phyloP scores from a whole-genome alignment of 495 filamentous ascomycete species.

The Aspergillus heteromorphus region DNA sequence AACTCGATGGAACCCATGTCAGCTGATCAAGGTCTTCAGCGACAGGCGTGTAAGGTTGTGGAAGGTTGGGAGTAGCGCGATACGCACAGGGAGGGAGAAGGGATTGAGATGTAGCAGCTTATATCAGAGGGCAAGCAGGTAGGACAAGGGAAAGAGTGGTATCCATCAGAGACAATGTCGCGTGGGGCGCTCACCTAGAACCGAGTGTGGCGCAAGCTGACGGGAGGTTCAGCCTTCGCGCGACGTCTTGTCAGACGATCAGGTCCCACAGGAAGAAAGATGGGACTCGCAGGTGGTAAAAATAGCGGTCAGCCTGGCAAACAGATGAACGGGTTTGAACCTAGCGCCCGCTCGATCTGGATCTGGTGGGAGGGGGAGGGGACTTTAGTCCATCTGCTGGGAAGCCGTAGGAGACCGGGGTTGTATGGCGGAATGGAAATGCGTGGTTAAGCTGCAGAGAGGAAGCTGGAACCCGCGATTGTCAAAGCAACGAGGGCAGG shows the following conservation, averaged over 20 bases:
- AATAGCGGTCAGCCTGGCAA: constrained; percentile 22
- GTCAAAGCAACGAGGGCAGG: constrained; percentile 7
- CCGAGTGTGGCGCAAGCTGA: constrained; percentile 50
- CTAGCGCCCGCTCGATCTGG: constrained; percentile 8
- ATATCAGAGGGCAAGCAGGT: background rate
- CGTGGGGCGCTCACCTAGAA: constrained; percentile 43
- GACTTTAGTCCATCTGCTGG: constrained; percentile 18
- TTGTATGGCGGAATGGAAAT: constrained; percentile 11
- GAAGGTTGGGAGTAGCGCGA: constrained; percentile 18
- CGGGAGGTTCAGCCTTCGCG: constrained; percentile 36
- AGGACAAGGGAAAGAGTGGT: constrained; percentile 4
- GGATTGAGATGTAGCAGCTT: background rate
- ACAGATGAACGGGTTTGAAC: constrained; percentile 5
- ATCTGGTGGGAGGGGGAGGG: constrained; percentile 2
- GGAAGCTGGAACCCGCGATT: constrained; percentile 5
- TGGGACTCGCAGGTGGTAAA: constrained; percentile 15
- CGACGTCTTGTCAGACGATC: constrained; percentile 21
- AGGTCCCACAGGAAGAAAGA: constrained; percentile 4
- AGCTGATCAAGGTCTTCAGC: constrained; percentile 34
- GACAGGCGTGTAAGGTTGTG: constrained; percentile 35
- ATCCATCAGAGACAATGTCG: constrained; percentile 18
- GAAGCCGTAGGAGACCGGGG: constrained; percentile 7
- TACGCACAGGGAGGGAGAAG: background rate
- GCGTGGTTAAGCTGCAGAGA: constrained; percentile 18
- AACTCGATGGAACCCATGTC: constrained; percentile 62